Percentiles rank a stretch among this genome's conserved stretches.
Evolutionary conservation across 2,329 filamentous ascomycete species (phyloP).

Genomic region (Neonectria magnoliae): DNA sequence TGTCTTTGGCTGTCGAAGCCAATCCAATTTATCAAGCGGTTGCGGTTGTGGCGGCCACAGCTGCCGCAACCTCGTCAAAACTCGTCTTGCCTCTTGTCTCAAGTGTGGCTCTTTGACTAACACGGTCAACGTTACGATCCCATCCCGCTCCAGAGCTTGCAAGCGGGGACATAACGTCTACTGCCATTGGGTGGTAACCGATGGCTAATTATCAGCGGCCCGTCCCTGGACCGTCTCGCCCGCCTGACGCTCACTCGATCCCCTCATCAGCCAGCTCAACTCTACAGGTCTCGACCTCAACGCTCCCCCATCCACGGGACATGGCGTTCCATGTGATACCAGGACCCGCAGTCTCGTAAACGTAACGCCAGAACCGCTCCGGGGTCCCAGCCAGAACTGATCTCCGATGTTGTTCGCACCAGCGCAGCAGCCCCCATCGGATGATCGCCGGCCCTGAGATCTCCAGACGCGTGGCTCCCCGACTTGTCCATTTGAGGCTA

Average conservation of each 20-base stretch:
- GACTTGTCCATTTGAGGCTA: slow-evolving; percentile 39
- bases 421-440: slow-evolving; percentile 24
- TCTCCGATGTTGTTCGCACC: slow-evolving; percentile 11
- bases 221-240: slow-evolving; percentile 40
- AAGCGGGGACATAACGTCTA: slow-evolving; percentile 10
- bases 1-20: not conserved
- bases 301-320: not conserved
- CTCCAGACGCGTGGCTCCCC: slow-evolving; percentile 34
- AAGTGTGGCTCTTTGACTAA: slow-evolving; percentile 1
- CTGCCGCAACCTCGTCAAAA: slow-evolving; percentile 15
- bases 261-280: not conserved
- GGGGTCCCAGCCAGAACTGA: slow-evolving; percentile 17
- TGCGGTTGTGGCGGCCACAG: slow-evolving; percentile 10
- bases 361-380: slow-evolving; percentile 26
- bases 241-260: slow-evolving; percentile 17
- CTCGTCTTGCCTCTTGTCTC: slow-evolving; percentile 13
- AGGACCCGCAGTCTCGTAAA: slow-evolving; percentile 13
- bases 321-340: slow-evolving; percentile 10
- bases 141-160: slow-evolving; percentile 4
- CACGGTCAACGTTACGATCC: slow-evolving; percentile 4
- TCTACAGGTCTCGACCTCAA: not conserved
- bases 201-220: slow-evolving; percentile 37
- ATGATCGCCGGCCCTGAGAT: slow-evolving; percentile 41
- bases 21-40: not conserved
- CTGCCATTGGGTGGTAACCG: slow-evolving; percentile 16